Base-by-base conservation (phyloP, 2,329 filamentous ascomycete genomes). In the Penicillium sp. region DNA sequence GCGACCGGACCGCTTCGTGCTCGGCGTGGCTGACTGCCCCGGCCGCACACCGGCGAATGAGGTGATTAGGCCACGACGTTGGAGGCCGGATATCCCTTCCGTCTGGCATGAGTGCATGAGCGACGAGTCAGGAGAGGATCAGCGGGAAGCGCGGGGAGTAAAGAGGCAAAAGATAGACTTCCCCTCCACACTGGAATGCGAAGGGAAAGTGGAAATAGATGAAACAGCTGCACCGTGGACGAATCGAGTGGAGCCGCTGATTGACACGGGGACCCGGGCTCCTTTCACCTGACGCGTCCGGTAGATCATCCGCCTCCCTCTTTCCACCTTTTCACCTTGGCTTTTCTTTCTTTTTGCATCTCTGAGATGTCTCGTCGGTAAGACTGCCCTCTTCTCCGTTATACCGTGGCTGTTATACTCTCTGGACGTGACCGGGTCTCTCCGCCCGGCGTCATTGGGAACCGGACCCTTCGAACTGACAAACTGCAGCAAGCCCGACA, bases 71-170 rank as follows among this genome's bases (percentile, higher is more conserved):
- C 24, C 5, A 20, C 20, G 28, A 30, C 31, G 40, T 49, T 38
- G 22, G 18, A 44, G 22, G n/a, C n/a, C 42, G 42, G 46, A 46
- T 31, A 24, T 4, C 8, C 24, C 14, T 44, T 44, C n/a, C 35
- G 18, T 38, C 18, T 38, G 35, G 33, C 8, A 36, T 25, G 38
- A 20, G 14, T 20, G 18, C 38, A 40, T 25, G 22, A 40, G 20
- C 5, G 31, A 20, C 28, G 33, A 36, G 33, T 36, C 22, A 30
- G 41, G 28, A 41, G 43, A 24, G 20, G 46, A 56, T 51, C 51
- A 25, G 54, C 48, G 40, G 50, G 38, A 51, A 54, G 38, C 48
- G 47, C 51, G 54, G 51, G 36, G 41, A 43, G 22, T n/a, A 33
- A 36, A 44, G 44, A 35, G 31, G 36, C 27, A 48, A 52, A 40